Base-by-base conservation (phyloP, 768 basidiomycete genomes). In the Leucocoprinus sp. region DNA sequence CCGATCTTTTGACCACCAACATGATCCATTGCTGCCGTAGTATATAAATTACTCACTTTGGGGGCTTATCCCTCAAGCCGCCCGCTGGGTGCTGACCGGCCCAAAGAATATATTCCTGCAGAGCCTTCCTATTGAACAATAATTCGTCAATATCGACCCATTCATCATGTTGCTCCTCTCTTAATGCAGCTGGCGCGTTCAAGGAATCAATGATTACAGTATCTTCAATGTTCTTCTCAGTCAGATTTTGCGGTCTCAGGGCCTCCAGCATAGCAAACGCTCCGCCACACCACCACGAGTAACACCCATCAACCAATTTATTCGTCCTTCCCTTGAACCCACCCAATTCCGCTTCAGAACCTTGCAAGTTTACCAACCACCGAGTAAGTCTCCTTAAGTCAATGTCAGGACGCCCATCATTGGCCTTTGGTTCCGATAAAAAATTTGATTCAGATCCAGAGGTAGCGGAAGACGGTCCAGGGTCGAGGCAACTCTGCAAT, bases 221-320 rank as follows among this genome's bases (percentile, higher is more conserved):
- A 24, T 59, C 60, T 21, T 57, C 57, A 6, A 60, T 60, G 21
- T 64, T 57, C 37, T 57, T 63, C 8, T 64, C 60, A 1, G 34
- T 48, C 17, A 48, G 14, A 53, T 68, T 64, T 34, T 60, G 57
- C 24, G 62, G 41, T 3, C 52, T 74, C 0, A 80, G 55, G 21
- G 76, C 78, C 47, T 88, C 87, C 0, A 96, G 64, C 6, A 97
- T 65, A 0, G 76, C 71, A 58, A 96, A 89, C 12, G 84, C 74
- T 0, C 93, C 93, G 1, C 90, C 96, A 18, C 91, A 88, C 96
- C 95, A 99, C 96, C 96, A 99, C n/a, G 86, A 83, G 63, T 99
- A 99, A 63, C 96, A 99, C 3, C 95, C 96, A 56, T 99, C 96
- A 0, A 99, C 95, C n/a, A 99, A 75, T 62, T 99, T 99, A 61